Percentiles rank a stretch among this genome's conserved stretches.
Conservation (phyloP, 2,329 filamentous ascomycete species). For the Colletotrichum coccodes region DNA sequence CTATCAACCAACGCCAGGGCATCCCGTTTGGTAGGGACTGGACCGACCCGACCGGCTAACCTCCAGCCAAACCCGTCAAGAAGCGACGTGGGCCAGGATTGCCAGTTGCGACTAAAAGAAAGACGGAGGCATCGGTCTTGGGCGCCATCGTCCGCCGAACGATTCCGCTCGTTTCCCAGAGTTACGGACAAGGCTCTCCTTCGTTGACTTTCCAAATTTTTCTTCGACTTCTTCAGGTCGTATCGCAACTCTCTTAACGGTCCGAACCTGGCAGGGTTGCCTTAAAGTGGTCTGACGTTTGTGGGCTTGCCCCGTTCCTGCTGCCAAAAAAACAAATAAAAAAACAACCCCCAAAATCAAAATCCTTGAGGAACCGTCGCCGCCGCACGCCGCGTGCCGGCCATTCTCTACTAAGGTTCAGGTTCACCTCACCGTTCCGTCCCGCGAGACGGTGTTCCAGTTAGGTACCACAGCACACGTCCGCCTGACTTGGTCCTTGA, state of each 20-base stretch:
- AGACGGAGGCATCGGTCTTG: background rate
- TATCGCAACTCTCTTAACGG: background rate
- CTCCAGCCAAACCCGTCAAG: background rate
- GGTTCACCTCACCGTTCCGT: constrained; percentile 26
- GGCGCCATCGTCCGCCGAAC: background rate
- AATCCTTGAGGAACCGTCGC: constrained; percentile 24
- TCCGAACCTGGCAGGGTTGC: constrained; percentile 16
- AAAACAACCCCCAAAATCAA: background rate
- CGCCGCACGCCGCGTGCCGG: constrained; percentile 4
- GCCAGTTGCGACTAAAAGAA: background rate
- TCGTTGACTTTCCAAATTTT: background rate
- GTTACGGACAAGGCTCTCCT: background rate
- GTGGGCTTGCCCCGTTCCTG: constrained; percentile 27
- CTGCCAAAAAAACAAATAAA: background rate
- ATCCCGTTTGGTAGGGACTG: background rate
- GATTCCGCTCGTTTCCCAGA: background rate
- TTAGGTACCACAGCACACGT: constrained; percentile 23
- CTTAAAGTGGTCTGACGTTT: constrained; percentile 28
- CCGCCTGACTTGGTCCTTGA: constrained; percentile 27
- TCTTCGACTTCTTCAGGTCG: background rate
- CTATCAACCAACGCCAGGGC: background rate
- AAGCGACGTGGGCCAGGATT: background rate
- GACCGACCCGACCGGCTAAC: background rate
- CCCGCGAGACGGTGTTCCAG: constrained; percentile 26
- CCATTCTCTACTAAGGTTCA: constrained; percentile 20